Conservation (phyloP, 768 basidiomycete genomes). For the Wakefieldia striispora region DNA sequence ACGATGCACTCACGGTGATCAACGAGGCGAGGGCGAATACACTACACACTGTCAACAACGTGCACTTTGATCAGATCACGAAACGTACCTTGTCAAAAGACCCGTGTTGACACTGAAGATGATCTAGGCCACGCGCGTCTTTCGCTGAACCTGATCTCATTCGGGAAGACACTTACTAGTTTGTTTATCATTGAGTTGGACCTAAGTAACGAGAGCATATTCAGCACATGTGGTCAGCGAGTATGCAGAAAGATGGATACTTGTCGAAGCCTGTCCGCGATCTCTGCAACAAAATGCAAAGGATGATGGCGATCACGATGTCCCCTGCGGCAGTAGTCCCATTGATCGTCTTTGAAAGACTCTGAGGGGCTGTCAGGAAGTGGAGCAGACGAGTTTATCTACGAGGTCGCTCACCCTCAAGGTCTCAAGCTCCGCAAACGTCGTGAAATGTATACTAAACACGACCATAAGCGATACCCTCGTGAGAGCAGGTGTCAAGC, state of each 20-base stretch:
- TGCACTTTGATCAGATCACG: background rate
- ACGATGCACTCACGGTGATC: constrained; percentile 37
- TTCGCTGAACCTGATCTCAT: background rate
- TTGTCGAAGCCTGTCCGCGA: constrained; percentile 53
- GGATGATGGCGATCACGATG: constrained; percentile 46
- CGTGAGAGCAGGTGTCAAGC: background rate
- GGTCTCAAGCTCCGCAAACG: constrained; percentile 41
- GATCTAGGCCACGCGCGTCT: constrained; percentile 33
- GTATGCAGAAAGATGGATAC: constrained; percentile 13
- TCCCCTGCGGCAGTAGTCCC: constrained; percentile 47
- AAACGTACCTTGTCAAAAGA: constrained; percentile 31
- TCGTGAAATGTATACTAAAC: constrained; percentile 36
- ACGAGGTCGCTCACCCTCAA: constrained; percentile 38
- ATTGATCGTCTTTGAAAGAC: constrained; percentile 51
- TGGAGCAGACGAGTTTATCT: too few relatives aligned
- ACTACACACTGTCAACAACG: constrained; percentile 23
- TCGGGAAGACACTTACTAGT: constrained; percentile 23
- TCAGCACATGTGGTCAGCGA: background rate
- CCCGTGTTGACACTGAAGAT: constrained; percentile 50
- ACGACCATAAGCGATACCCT: constrained; percentile 10
- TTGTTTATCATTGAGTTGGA: constrained; percentile 53
- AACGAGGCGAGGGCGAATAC: constrained; percentile 55
- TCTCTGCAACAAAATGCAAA: constrained; percentile 44
- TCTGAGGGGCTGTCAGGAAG: constrained; percentile 4
- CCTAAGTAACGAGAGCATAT: constrained; percentile 1